Percentiles rank a stretch among this genome's conserved stretches.
These are phyloP conservation scores for Jatropha multifida DNA, from an alignment of 441 rosid species.

Conservation along the genomic window DNA sequence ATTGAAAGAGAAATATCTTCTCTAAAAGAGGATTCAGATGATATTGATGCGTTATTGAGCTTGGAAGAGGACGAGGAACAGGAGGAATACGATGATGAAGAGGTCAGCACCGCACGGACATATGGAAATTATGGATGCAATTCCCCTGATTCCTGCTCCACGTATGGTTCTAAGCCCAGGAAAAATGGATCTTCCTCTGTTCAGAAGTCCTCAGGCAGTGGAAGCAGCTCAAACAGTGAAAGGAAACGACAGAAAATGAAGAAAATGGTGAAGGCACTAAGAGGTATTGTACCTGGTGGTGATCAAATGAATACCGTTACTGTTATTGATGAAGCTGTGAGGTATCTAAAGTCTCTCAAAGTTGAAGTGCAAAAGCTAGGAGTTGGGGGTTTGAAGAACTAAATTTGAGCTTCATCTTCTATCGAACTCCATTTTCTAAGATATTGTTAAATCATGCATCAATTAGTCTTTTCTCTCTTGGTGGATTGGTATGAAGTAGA, in stretches of 20 bases:
- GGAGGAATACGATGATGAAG: conserved; percentile 64
- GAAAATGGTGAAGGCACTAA: conserved; percentile 77
- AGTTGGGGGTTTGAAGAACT: conserved; percentile 46
- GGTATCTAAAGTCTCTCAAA: conserved; percentile 78
- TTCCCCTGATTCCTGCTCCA: conserved; percentile 60
- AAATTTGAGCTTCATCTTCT: conserved; percentile 26
- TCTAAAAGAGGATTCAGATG: conserved; percentile 74
- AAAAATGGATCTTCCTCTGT: conserved; percentile 37
- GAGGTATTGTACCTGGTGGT: conserved; percentile 76
- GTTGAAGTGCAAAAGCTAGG: conserved; percentile 76
- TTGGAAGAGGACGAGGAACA: conserved; percentile 58
- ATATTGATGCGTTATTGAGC: conserved; percentile 83
- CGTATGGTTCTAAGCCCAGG: conserved; percentile 39
- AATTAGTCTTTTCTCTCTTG: conserved; percentile 10
- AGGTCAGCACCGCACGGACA: conserved; percentile 72
- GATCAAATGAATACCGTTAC: conserved; percentile 67
- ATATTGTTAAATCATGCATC: conserved; percentile 10
- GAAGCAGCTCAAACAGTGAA: conserved; percentile 42
- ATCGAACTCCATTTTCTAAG: neutral
- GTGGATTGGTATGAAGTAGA: conserved; percentile 25
- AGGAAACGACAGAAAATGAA: conserved; percentile 64
- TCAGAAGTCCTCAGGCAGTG: conserved; percentile 38
- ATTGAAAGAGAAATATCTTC: conserved; percentile 47
- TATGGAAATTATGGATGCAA: conserved; percentile 43
- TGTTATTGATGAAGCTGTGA: conserved; percentile 85